phyloP scores from a whole-genome alignment of 2,329 filamentous ascomycete genomes.

The Hypoxylon sp. region DNA sequence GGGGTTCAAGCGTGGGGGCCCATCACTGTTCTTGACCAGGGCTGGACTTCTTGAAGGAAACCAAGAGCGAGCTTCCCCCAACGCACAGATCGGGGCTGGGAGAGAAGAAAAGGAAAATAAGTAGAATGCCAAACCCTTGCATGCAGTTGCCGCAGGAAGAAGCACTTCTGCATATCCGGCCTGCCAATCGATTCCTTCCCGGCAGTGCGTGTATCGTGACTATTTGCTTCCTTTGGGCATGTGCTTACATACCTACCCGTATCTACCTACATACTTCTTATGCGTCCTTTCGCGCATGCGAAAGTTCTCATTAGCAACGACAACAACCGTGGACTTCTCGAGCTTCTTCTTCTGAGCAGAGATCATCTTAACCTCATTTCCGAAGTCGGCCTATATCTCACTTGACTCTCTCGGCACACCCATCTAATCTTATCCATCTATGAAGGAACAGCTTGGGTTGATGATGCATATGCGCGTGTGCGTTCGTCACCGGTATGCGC shows the following conservation, averaged over 20 bases:
- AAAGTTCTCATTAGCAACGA: conserved; percentile 20
- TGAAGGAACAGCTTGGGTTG: conserved; percentile 2
- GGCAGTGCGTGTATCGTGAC: conserved; percentile 11
- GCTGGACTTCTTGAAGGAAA: conserved; percentile 21
- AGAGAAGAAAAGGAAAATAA: conserved; percentile 1
- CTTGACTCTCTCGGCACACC: background rate
- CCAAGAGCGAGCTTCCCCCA: conserved; percentile 5
- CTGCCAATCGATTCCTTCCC: conserved; percentile 1
- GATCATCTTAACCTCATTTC: conserved; percentile 23
- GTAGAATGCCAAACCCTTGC: conserved; percentile 8
- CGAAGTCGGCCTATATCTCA: conserved; percentile 18
- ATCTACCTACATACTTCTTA: conserved; percentile 1
- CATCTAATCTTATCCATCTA: conserved; percentile 37
- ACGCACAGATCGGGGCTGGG: background rate
- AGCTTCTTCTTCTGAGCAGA: conserved; percentile 12
- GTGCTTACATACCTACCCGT: background rate
- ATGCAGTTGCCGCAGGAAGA: conserved; percentile 27
- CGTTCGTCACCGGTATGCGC: conserved; percentile 7
- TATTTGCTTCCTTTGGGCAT: conserved; percentile 12
- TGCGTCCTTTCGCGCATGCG: conserved; percentile 10
- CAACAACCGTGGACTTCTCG: background rate
- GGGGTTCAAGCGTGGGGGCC: conserved; percentile 20
- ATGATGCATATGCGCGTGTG: conserved; percentile 3
- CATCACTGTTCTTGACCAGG: conserved; percentile 2
- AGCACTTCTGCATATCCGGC: conserved; percentile 35